Percentiles rank a stretch among this genome's conserved stretches.
Conservation (phyloP, 2,329 filamentous ascomycete genomes). For the Calonectria henricotiae region DNA sequence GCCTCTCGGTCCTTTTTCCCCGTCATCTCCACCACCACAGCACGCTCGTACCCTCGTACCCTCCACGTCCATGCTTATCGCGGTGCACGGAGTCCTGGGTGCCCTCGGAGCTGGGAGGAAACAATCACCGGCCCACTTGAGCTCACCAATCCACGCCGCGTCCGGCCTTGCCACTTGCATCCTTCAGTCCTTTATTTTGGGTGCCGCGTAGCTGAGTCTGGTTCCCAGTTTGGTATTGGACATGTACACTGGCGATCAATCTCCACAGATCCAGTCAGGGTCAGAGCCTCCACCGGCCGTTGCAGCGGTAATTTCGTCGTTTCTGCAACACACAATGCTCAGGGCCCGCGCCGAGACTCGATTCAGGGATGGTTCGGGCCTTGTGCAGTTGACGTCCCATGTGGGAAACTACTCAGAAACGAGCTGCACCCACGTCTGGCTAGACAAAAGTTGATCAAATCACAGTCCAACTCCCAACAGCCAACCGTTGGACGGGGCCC, state of each 20-base stretch:
- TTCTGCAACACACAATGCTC: conserved; percentile 1
- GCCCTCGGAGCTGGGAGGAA: conserved; percentile 37
- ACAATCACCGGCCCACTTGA: conserved; percentile 28
- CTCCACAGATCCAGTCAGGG: conserved; percentile 42
- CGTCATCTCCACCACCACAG: conserved; percentile 44
- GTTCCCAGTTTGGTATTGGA: conserved; percentile 39
- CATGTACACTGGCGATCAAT: conserved; percentile 39
- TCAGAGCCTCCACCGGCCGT: conserved; percentile 27
- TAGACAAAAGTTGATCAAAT: conserved; percentile 6
- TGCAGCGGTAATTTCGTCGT: conserved; percentile 37
- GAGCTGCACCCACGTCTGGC: conserved; percentile 4
- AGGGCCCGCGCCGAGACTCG: conserved; percentile 1
- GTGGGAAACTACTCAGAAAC: conserved; percentile 1
- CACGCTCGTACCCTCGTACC: conserved; percentile 42
- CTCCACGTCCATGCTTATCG: conserved; percentile 41
- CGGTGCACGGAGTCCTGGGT: conserved; percentile 31
- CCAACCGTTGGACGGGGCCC: conserved; percentile 12
- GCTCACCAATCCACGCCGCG: conserved; percentile 34
- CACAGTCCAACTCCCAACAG: conserved; percentile 13
- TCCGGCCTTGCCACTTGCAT: conserved; percentile 46
- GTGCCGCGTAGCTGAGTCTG: conserved; percentile 37
- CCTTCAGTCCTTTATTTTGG: conserved; percentile 39
- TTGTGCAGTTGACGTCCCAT: conserved; percentile 7
- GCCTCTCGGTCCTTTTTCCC: conserved; percentile 51
- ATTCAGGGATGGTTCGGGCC: neutral